A percentile compares a stretch with the other conserved stretches of the same genome.
These are phyloP conservation scores for Salicornia ramosissima DNA, from an alignment of 148 eudicot species.

Conservation along the genomic window DNA sequence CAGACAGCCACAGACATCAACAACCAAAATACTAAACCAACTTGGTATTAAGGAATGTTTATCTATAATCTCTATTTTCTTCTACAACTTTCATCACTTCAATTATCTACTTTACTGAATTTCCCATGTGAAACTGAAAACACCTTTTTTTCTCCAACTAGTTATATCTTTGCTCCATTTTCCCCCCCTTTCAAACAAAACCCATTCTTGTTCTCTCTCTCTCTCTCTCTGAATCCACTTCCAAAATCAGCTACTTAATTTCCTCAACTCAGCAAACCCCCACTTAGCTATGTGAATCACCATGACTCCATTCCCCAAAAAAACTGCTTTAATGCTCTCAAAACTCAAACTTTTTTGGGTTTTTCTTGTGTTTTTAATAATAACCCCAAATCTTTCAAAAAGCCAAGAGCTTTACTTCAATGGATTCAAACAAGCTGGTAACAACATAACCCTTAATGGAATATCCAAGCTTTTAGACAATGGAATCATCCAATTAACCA, in stretches of 20 bases:
- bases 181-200: not conserved
- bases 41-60: not conserved
- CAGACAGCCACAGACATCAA: too few species aligned
- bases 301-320: slow-evolving; percentile 2
- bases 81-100: not conserved
- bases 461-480: slow-evolving; percentile 41
- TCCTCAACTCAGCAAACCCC: not conserved
- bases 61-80: not conserved
- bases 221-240: slow-evolving; percentile 1
- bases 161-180: not conserved
- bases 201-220: not conserved
- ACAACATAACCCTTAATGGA: slow-evolving; percentile 46
- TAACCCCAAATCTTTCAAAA: slow-evolving; percentile 26
- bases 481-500: slow-evolving; percentile 55
- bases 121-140: slow-evolving; percentile 15
- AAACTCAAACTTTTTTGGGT: slow-evolving; percentile 17
- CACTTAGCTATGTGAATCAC: slow-evolving; percentile 14
- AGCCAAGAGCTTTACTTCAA: slow-evolving; percentile 47
- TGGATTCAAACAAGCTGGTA: slow-evolving; percentile 42
- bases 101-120: slow-evolving; percentile 6
- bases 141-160: not conserved
- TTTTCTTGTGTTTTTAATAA: slow-evolving; percentile 19
- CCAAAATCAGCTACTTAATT: not conserved
- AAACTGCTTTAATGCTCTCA: slow-evolving; percentile 14
- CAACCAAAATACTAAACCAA: too few species aligned